Evolutionary conservation across 768 basidiomycete species (phyloP).

Genomic region (Crepidotus variabilis): DNA sequence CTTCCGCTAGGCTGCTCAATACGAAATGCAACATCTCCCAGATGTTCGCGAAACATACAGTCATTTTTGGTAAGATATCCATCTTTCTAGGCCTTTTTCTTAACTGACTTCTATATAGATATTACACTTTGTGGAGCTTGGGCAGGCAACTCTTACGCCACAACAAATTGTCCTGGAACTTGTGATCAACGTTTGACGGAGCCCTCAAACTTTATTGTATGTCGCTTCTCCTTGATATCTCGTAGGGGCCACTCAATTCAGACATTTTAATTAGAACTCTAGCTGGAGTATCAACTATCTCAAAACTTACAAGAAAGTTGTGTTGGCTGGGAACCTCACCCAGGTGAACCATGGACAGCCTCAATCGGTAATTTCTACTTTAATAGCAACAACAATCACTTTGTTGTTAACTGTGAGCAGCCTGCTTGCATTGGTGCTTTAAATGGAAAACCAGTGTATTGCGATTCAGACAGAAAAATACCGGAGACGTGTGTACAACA

Average conservation of each 20-base stretch:
- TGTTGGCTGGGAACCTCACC: too few species aligned
- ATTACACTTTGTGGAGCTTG: constrained; percentile 86
- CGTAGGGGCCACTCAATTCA: background rate
- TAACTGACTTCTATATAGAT: constrained; percentile 39
- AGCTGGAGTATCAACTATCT: constrained; percentile 79
- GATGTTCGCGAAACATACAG: constrained; percentile 66
- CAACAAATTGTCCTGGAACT: constrained; percentile 71
- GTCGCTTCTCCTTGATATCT: constrained; percentile 22
- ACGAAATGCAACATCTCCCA: constrained; percentile 52
- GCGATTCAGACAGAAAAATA: too few species aligned
- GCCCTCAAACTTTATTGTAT: constrained; percentile 67
- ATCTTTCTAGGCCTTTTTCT: constrained; percentile 9
- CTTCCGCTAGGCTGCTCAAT: constrained; percentile 60
- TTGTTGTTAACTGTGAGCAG: too few species aligned
- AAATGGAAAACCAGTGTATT: too few species aligned
- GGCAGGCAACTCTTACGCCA: constrained; percentile 77
- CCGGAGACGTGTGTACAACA: too few species aligned
- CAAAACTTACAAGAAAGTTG: constrained; percentile 67
- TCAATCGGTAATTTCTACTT: too few species aligned
- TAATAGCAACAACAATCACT: too few species aligned
- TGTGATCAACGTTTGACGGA: constrained; percentile 58
- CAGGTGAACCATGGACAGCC: too few species aligned
- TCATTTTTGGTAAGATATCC: constrained; percentile 64
- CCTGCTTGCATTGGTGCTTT: too few species aligned
- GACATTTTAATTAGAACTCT: constrained; percentile 59